These are phyloP conservation scores for Euptelea pleiosperma DNA, from an alignment of 164 flowering plant species.

Conservation along the genomic window DNA sequence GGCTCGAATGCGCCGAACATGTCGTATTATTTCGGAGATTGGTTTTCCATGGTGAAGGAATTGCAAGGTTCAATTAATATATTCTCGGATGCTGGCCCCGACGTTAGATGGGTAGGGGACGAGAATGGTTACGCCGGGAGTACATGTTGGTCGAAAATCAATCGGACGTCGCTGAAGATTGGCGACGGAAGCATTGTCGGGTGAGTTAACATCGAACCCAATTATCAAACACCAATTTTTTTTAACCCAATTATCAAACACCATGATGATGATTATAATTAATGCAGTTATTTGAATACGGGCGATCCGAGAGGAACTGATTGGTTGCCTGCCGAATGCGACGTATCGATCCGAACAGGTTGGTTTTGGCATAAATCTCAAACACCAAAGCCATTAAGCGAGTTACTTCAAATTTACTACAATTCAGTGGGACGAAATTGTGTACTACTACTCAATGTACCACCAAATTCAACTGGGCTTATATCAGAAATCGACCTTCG, in stretches of 20 bases:
- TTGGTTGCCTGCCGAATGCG: conserved; percentile 89
- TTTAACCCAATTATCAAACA: background rate
- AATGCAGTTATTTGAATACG: conserved; percentile 58
- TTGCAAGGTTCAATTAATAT: conserved; percentile 80
- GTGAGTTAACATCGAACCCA: conserved; percentile 29
- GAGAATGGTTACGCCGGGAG: conserved; percentile 74
- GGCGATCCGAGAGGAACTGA: conserved; percentile 77
- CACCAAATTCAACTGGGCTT: conserved; percentile 79
- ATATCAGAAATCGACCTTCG: conserved; percentile 56
- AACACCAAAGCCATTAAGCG: conserved; percentile 55
- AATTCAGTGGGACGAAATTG: conserved; percentile 89
- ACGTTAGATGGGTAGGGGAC: conserved; percentile 83
- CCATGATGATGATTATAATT: background rate
- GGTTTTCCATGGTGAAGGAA: conserved; percentile 89
- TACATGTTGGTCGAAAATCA: conserved; percentile 87
- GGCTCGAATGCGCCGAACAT: conserved; percentile 73
- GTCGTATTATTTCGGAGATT: conserved; percentile 69
- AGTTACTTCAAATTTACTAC: conserved; percentile 75
- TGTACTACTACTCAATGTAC: conserved; percentile 74
- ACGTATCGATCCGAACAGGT: conserved; percentile 75
- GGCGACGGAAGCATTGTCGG: conserved; percentile 57
- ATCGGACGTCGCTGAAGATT: conserved; percentile 53
- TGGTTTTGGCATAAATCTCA: conserved; percentile 95
- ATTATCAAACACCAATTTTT: too few relatives aligned
- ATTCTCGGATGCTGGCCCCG: conserved; percentile 93